These are phyloP conservation scores for Macrolepiota fuliginosa DNA, from an alignment of 768 basidiomycete genomes.

Conservation along the genomic window DNA sequence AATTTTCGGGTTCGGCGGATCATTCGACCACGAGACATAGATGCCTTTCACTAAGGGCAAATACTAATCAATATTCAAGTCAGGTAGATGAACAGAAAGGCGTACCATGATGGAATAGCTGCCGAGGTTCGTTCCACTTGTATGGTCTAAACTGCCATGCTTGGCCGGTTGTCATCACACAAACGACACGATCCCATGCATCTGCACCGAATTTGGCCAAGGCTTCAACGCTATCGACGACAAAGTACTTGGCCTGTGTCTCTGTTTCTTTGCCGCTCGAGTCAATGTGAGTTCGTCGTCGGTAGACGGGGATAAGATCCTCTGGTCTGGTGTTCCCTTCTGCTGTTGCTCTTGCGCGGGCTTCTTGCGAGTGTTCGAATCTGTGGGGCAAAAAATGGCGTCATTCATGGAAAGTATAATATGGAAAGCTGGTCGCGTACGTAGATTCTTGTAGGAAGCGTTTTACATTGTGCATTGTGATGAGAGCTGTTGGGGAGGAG, in stretches of 20 bases:
- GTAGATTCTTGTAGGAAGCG: constrained; percentile 87
- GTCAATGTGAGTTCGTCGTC: constrained; percentile 72
- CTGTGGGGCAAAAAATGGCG: constrained; percentile 26
- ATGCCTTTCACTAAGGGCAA: constrained; percentile 79
- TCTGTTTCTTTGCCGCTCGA: constrained; percentile 59
- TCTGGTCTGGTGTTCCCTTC: constrained; percentile 76
- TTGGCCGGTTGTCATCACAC: constrained; percentile 98
- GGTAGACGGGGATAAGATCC: constrained; percentile 86
- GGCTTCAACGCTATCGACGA: constrained; percentile 92
- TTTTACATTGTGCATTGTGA: constrained; percentile 98
- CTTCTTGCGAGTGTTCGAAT: constrained; percentile 75
- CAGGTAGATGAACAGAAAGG: neutral
- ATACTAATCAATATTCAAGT: neutral
- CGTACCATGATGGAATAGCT: constrained; percentile 90
- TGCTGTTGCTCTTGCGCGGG: constrained; percentile 61
- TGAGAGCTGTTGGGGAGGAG: constrained; percentile 89
- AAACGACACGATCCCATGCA: constrained; percentile 96
- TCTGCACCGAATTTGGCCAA: constrained; percentile 89
- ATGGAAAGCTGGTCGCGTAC: constrained; percentile 36
- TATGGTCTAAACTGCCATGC: constrained; percentile 98
- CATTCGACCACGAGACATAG: constrained; percentile 93
- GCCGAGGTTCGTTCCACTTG: constrained; percentile 93
- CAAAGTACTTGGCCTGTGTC: constrained; percentile 67
- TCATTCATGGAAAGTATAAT: neutral
- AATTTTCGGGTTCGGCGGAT: constrained; percentile 83